These are phyloP conservation scores for Phytomonas sp. DNA, from an alignment of 208 protist species.

Conservation along the genomic window DNA sequence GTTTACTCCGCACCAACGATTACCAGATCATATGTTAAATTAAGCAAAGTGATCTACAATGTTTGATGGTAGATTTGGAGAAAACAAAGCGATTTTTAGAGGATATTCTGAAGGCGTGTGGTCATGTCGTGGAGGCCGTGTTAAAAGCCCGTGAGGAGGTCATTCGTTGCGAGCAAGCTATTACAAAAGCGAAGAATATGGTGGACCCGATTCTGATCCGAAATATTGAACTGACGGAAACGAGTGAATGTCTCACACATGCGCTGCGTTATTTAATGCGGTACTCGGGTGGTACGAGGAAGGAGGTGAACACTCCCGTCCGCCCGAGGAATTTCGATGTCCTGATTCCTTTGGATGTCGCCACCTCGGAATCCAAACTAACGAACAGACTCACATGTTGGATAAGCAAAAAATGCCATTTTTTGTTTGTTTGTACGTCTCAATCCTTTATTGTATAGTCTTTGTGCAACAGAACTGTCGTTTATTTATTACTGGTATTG, in stretches of 20 bases:
- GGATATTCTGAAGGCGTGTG: conserved; percentile 33
- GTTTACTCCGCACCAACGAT: conserved; percentile 56
- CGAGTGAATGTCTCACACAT: conserved; percentile 26
- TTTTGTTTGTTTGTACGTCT: background rate
- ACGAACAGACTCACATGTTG: background rate
- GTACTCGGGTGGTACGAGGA: conserved; percentile 25
- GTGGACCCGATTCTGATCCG: conserved; percentile 23
- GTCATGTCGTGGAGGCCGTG: conserved; percentile 25
- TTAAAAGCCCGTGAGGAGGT: conserved; percentile 36
- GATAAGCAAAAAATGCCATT: background rate
- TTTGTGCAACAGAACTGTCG: too few species aligned
- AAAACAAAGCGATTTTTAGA: conserved; percentile 20
- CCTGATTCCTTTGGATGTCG: conserved; percentile 17
- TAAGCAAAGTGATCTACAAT: conserved; percentile 41
- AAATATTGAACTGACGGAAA: conserved; percentile 53
- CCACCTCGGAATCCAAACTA: background rate
- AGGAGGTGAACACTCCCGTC: conserved; percentile 35
- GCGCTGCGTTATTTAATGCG: conserved; percentile 33
- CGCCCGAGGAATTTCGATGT: conserved; percentile 21
- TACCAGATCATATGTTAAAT: conserved; percentile 32
- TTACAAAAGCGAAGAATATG: conserved; percentile 26
- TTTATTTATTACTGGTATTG: background rate
- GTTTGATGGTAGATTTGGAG: conserved; percentile 28
- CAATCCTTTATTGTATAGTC: background rate
- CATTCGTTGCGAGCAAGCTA: conserved; percentile 63